Evolutionary conservation across 208 protist species (phyloP), one percentile per base, ranked within the genome.

Genomic region (Wallacemonas sp.): DNA sequence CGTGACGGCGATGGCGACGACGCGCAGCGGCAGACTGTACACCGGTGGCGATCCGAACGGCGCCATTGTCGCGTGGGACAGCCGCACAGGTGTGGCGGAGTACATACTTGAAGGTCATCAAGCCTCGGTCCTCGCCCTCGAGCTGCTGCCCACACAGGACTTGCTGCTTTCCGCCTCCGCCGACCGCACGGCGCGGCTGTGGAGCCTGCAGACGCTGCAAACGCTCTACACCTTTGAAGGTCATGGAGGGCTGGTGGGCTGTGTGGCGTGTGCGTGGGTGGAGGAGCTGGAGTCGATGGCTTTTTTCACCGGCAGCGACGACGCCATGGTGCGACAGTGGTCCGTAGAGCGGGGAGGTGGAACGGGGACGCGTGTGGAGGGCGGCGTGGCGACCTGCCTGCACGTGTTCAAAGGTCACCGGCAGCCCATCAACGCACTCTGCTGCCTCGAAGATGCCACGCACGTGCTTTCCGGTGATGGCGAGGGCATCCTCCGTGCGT

Each of bases 281-380:
- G 41, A n/a, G 8, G 51, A 65, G 24, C 14, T 55, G 14, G 64
- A 75, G 47, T 64, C 42, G 61, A 55, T 72, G 61, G 33, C 61
- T 5, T 69, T 86, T 34, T 82, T 86, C 51, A 77, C 74, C 28
- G 76, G 77, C 46, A 78, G 77, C 62, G 81, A 84, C 53, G 81
- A 88, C 60, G 42, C 74, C 41, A 82, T 71, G 14, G 75, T 88
- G 61, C 75, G 75, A 36, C 79, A 83, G 75, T 88, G 81, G 81
- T 62, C 56, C 9, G 24, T 58, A 14, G 51, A 58, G 51, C 51
- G 51, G 2, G 9, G 28, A 3, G 68, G 65, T 26, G 68, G 66
- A 0, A 47, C 49, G 14, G 72, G 66, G 5, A 67, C 67, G 1
- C 51, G 51, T 5, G 51, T 31, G 27, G 51, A 58, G 31, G 51